Percentiles rank a stretch among this genome's conserved stretches.
These are phyloP conservation scores for Daedaleopsis sinensis DNA, from an alignment of 768 basidiomycete genomes.

Conservation along the genomic window DNA sequence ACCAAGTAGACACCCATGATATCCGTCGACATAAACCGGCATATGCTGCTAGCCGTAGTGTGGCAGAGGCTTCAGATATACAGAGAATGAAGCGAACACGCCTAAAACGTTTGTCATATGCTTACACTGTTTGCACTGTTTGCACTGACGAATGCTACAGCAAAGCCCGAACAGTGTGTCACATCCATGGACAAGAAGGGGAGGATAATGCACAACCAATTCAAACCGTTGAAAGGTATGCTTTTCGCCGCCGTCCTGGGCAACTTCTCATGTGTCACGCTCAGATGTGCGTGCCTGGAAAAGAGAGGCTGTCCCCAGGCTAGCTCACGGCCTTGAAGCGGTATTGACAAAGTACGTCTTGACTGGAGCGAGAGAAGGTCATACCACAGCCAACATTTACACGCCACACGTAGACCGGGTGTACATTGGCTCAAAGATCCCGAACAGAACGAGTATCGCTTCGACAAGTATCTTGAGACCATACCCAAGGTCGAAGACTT, in stretches of 20 bases:
- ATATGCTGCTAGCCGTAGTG: no score
- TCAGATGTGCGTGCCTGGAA: slow-evolving; percentile 48
- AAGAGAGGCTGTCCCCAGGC: slow-evolving; percentile 55
- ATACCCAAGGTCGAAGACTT: slow-evolving; percentile 84
- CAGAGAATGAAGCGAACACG: no score
- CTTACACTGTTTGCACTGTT: no score
- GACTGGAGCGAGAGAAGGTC: not conserved
- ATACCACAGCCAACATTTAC: not conserved
- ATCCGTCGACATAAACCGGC: no score
- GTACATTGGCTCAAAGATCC: slow-evolving; percentile 91
- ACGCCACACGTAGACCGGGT: slow-evolving; percentile 59
- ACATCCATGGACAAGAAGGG: not conserved
- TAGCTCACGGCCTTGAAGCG: slow-evolving; percentile 68
- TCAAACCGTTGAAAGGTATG: slow-evolving; percentile 9
- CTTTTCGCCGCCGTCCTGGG: not conserved
- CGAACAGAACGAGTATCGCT: slow-evolving; percentile 84
- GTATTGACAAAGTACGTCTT: slow-evolving; percentile 73
- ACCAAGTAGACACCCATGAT: no score
- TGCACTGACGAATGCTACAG: not conserved
- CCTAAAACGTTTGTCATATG: no score
- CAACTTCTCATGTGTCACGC: not conserved
- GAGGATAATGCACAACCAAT: not conserved
- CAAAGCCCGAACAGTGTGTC: not conserved
- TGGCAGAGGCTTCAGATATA: no score
- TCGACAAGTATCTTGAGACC: slow-evolving; percentile 65